Evolutionary conservation across 106 monocot species (phyloP), one percentile per base, ranked within the genome.

Genomic region (Allium fistulosum): DNA sequence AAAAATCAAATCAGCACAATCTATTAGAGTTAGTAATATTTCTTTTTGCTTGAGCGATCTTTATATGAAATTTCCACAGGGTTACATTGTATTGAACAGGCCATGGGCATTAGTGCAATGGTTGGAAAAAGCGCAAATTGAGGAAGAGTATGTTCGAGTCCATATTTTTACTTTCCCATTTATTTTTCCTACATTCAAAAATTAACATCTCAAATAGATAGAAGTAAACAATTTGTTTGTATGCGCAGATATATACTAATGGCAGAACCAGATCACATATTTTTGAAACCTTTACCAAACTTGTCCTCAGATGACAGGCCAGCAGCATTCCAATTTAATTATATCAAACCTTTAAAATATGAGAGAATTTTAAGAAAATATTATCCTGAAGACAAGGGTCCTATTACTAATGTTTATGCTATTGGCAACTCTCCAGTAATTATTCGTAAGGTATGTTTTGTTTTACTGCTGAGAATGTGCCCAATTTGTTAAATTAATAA

Each of bases 31-130:
- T 22, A 22, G 22, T 22, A 22, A 22, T 22, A 22, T 22, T 22
- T 22, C 0, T 53, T 13, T 53, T 53, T 53, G 52, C 13, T 53
- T 53, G 10, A 53, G 13, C 52, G 9, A 53, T 53, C 52, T 53
- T 53, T 53, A 13, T 22, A 49, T 17, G 51, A 22, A 22, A 47
- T 69, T 17, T 65, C 7, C 17, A 14, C 77, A 93, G 93, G 93
- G 93, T 17, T 93, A 93, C 68, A 79, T 93, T 76, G 93, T 93
- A 7, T 75, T 93, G 61, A 93, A 93, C 69, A 88, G 93, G 74
- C 93, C 93, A 18, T 93, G 93, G 93, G 93, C 93, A 0, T 93
- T 93, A 61, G 93, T 93, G 16, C 93, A 93, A 75, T 93, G 93
- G 93, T 78, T 93, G 60, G 81, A 78, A 71, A 93, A 82, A 66